Evolutionary conservation across 2,329 filamentous ascomycete genomes (phyloP).

Genomic region (Cladophialophora psammophila): DNA sequence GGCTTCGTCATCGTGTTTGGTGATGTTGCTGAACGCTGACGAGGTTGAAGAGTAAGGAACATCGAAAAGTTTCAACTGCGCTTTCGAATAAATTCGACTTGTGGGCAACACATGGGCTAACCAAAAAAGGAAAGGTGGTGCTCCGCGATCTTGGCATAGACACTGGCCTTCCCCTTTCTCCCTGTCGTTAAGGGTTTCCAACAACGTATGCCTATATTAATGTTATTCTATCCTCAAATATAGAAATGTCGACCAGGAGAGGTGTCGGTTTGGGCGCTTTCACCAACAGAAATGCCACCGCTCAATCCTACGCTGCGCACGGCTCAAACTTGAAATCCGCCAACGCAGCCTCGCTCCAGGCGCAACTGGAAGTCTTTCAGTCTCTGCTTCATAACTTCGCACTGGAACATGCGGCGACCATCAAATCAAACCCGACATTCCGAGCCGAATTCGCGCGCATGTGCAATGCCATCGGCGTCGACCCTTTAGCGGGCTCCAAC

Average conservation of each 20-base stretch:
- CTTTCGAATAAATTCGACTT: constrained; percentile 14
- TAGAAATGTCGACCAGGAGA: constrained; percentile 54
- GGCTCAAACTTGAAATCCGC: constrained; percentile 83
- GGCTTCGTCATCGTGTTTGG: constrained; percentile 62
- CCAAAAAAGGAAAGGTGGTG: background rate
- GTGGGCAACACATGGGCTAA: constrained; percentile 10
- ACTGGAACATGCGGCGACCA: constrained; percentile 91
- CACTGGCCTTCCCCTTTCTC: background rate
- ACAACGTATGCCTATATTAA: background rate
- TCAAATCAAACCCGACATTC: constrained; percentile 92
- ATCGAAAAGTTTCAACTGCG: constrained; percentile 28
- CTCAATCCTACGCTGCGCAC: constrained; percentile 88
- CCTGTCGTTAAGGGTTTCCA: background rate
- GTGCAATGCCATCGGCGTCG: constrained; percentile 96
- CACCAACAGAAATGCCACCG: constrained; percentile 81
- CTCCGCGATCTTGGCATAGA: background rate
- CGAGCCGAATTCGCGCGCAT: constrained; percentile 97
- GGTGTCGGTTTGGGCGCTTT: constrained; percentile 92
- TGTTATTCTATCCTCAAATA: constrained; percentile 8
- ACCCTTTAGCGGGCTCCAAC: constrained; percentile 80
- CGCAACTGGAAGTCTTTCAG: constrained; percentile 94
- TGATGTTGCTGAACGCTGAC: constrained; percentile 52
- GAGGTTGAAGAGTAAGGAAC: constrained; percentile 42
- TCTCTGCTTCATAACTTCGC: constrained; percentile 95
- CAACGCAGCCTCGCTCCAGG: constrained; percentile 85